Evolutionary conservation across 2,329 filamentous ascomycete species (phyloP), one percentile per base, ranked within the genome.

Genomic region (Colletotrichum chlorophyti): DNA sequence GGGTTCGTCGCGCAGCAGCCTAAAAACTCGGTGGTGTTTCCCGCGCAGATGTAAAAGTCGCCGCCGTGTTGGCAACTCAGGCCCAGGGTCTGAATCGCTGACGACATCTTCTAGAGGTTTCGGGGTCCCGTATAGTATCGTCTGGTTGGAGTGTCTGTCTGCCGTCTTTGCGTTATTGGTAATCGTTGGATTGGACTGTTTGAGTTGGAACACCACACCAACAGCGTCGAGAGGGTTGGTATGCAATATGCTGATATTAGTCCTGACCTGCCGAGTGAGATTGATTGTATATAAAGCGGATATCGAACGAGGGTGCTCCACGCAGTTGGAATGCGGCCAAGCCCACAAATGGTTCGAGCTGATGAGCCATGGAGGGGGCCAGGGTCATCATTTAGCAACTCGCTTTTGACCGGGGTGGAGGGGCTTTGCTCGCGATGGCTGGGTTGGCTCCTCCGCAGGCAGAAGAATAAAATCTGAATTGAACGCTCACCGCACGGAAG

Each of bases 1-100:
- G 76, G 74, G 48, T 78, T 63, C 29, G 65, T 64, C 31, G 66
- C 65, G 64, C 76, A 79, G 61, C 76, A 79, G 11, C 76, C 77
- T 35, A 79, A 52, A 62, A 78, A 79, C 26, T 70, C 69, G 3
- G 63, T 61, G 4, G 58, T 60, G 27, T 68, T 68, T 2, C 66
- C 64, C 4, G 59, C 38, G 61, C 76, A 77, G 53, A 76, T 65
- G 66, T 77, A 77, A 31, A 77, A 76, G 6, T 53, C 31, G 21
- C 72, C 70, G 4, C 66, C 67, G 2, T 47, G 53, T 0, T 69
- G 70, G 37, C 76, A 78, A 5, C 54, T 57, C 0, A 74, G 60
- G 12, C 67, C 72, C 2, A 74, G 11, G 23, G 32, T 41, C 10
- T 21, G 27, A 24, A 9, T n/a, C 15, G 40, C 42, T 37, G 24